Evolutionary conservation across 179 eudicot genomes (phyloP), one percentile per base, ranked within the genome.

Genomic region (Nepenthes alata): DNA sequence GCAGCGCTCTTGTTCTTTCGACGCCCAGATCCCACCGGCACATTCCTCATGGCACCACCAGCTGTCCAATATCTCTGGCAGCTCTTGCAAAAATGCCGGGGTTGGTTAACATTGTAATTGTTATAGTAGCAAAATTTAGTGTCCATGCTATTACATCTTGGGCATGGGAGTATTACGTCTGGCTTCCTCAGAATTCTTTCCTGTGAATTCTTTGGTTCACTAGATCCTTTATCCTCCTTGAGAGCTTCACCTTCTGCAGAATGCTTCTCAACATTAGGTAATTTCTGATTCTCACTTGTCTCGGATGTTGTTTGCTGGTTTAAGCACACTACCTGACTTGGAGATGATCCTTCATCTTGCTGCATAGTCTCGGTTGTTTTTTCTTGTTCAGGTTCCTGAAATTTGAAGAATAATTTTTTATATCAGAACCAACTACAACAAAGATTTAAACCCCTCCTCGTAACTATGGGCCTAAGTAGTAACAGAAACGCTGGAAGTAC

Each of bases 11-110:
- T 86, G 78, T 75, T 88, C 82, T 84, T 88, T n/a, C 96, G 78
- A 5, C 96, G 81, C 0, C 96, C 96, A 11, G 96, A 86, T 0
- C 96, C 96, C 2, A 88, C 86, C 0, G 94, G 88, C 41, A 88
- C 85, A 35, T 80, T 88, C 76, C 96, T 75, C 96, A 84, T 88
- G 44, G 88, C 80, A n/a, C 96, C 96, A 13, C 96, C 96, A 15
- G 89, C 87, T 15, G 96, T 88, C 96, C 96, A 88, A 70, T 88
- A 88, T 57, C 96, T 75, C 68, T 88, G 96, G 38, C 96, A 88
- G 74, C 86, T 73, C 86, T 80, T 88, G 74, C 96, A 88, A 61
- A 88, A 88, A 60, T 88, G 96, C 2, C 96, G 78, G 1, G 96
- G 96, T 58, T 88, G 96, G 55, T 84, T 88, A 51, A 88, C 74